phyloP scores from a whole-genome alignment of 2,329 filamentous ascomycete species.

The Albophoma yamanashiensis region DNA sequence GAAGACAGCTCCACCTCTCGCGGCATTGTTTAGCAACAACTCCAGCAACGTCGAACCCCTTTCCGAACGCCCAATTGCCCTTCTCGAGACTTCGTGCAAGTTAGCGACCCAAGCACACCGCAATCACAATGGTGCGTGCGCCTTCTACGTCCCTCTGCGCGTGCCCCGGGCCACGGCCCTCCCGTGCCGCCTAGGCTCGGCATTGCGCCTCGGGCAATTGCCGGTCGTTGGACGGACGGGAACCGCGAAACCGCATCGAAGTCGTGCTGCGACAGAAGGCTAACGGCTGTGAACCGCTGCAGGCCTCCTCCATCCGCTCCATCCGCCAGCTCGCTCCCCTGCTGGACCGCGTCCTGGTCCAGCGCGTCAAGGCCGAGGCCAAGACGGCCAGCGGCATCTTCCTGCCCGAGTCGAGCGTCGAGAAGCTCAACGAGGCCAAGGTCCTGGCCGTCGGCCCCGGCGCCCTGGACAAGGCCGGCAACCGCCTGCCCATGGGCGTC shows the following conservation, averaged over 20 bases:
- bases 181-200: not conserved
- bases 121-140: constrained; percentile 19
- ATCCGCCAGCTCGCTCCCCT: constrained; percentile 93
- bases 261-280: not conserved
- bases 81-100: not conserved
- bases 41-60: not conserved
- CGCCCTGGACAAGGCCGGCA: constrained; percentile 75
- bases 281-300: not conserved
- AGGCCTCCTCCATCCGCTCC: constrained; percentile 75
- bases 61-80: not conserved
- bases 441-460: constrained; percentile 93
- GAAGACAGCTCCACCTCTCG: constrained; percentile 22
- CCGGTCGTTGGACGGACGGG: not conserved
- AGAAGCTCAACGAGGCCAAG: constrained; percentile 97
- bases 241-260: not conserved
- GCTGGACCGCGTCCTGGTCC: constrained; percentile 94
- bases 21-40: not conserved
- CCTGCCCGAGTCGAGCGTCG: constrained; percentile 91
- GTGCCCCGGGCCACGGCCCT: not conserved
- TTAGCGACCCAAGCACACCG: not conserved
- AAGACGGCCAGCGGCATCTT: constrained; percentile 97
- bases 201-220: not conserved
- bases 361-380: constrained; percentile 93
- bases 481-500: constrained; percentile 78
- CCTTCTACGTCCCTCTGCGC: not conserved